Evolutionary conservation across 2,329 filamentous ascomycete species (phyloP).

Genomic region (Xylaria sp.): DNA sequence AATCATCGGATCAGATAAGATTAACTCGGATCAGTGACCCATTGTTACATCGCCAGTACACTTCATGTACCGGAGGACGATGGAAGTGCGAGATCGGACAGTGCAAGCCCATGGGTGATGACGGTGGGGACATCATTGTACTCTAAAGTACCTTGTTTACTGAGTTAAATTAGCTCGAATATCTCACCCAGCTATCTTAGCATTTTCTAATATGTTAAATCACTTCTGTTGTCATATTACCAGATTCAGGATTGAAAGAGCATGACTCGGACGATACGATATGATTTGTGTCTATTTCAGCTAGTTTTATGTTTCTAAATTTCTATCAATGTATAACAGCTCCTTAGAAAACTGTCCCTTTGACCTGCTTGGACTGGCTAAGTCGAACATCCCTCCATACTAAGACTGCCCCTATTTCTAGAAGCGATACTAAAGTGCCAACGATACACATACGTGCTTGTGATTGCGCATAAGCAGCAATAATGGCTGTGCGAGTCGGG

Average conservation of each 20-base stretch:
- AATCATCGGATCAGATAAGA: conserved; percentile 52
- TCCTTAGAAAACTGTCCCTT: conserved; percentile 49
- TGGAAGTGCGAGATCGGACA: conserved; percentile 45
- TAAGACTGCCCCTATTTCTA: conserved; percentile 48
- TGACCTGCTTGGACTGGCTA: conserved; percentile 50
- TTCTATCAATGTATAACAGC: conserved; percentile 8
- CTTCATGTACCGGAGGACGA: background rate
- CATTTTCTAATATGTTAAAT: background rate
- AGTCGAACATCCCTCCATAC: conserved; percentile 51
- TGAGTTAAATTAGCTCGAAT: conserved; percentile 8
- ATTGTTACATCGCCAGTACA: conserved; percentile 29
- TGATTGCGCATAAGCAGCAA: conserved; percentile 51
- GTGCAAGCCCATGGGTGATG: conserved; percentile 2
- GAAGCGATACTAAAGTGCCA: conserved; percentile 46
- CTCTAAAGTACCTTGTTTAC: conserved; percentile 12
- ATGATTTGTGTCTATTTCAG: background rate
- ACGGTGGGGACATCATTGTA: conserved; percentile 13
- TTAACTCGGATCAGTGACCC: conserved; percentile 39
- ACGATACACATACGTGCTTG: conserved; percentile 54
- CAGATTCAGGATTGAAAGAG: background rate
- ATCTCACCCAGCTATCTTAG: background rate
- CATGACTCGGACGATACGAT: background rate
- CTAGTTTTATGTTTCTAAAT: background rate
- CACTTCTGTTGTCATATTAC: background rate
- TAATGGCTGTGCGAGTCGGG: conserved; percentile 50